These are phyloP conservation scores for Entomortierella beljakovae DNA, from an alignment of 192 early-diverging fungal species.

Conservation along the genomic window DNA sequence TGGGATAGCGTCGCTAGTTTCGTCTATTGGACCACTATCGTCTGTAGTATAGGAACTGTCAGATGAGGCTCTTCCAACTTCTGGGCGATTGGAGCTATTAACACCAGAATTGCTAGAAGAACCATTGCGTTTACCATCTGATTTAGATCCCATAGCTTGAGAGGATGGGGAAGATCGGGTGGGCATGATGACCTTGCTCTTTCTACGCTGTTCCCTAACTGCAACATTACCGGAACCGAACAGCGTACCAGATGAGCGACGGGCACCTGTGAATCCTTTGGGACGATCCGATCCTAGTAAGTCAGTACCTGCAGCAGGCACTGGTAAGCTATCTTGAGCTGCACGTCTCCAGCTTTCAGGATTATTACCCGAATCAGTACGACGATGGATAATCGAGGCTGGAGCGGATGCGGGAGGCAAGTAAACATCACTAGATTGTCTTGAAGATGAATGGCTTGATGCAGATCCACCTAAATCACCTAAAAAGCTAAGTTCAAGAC, in stretches of 20 bases:
- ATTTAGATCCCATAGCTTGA: slow-evolving; percentile 10
- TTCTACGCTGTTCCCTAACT: slow-evolving; percentile 46
- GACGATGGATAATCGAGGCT: not conserved
- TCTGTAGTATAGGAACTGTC: slow-evolving; percentile 54
- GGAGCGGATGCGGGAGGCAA: slow-evolving; percentile 32
- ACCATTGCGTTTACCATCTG: slow-evolving; percentile 43
- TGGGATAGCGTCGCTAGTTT: not conserved
- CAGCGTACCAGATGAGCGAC: slow-evolving; percentile 32
- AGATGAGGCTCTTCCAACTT: slow-evolving; percentile 27
- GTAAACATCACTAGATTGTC: not conserved
- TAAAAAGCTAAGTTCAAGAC: slow-evolving; percentile 50
- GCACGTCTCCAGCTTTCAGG: slow-evolving; percentile 23
- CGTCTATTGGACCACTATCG: slow-evolving; percentile 18
- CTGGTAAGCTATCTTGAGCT: slow-evolving; percentile 30
- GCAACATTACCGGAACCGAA: slow-evolving; percentile 35
- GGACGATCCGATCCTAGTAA: slow-evolving; percentile 1
- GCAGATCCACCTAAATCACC: slow-evolving; percentile 5
- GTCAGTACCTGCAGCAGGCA: not conserved
- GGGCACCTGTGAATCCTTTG: slow-evolving; percentile 23
- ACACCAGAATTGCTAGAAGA: slow-evolving; percentile 1
- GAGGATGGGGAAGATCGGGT: slow-evolving; percentile 12
- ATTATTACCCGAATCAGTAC: slow-evolving; percentile 13
- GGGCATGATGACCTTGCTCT: slow-evolving; percentile 24
- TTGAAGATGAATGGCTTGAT: no score
- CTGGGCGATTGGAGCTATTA: slow-evolving; percentile 16